phyloP scores from a whole-genome alignment of 257 asterid genomes.

The Schizonepeta tenuifolia region DNA sequence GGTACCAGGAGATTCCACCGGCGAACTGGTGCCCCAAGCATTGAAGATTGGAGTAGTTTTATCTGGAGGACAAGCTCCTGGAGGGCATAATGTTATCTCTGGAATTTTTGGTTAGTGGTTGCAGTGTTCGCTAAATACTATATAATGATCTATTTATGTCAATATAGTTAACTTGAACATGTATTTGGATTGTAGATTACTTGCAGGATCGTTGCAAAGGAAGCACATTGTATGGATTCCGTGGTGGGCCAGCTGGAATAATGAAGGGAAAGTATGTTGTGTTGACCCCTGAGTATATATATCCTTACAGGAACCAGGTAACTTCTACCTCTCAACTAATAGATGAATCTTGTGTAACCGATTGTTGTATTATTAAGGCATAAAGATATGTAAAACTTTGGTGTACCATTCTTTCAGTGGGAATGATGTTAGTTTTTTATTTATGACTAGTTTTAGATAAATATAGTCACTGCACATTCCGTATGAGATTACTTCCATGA shows the following conservation, averaged over 20 bases:
- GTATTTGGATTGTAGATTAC: slow-evolving; percentile 61
- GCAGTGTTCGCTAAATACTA: background rate
- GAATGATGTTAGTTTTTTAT: slow-evolving; percentile 1
- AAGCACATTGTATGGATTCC: slow-evolving; percentile 89
- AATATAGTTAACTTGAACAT: background rate
- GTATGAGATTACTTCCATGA: slow-evolving; percentile 9
- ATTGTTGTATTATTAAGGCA: background rate
- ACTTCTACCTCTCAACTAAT: slow-evolving; percentile 1
- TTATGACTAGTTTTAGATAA: background rate
- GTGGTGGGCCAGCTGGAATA: slow-evolving; percentile 98
- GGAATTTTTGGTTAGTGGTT: slow-evolving; percentile 80
- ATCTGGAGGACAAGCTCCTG: slow-evolving; percentile 99
- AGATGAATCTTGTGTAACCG: background rate
- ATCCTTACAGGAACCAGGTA: slow-evolving; percentile 98
- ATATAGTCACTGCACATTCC: background rate
- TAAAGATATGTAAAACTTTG: background rate
- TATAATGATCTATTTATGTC: background rate
- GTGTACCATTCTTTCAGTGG: background rate
- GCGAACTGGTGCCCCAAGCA: slow-evolving; percentile 34
- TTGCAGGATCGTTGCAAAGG: slow-evolving; percentile 91
- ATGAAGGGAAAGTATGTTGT: slow-evolving; percentile 85
- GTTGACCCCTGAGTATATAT: slow-evolving; percentile 79
- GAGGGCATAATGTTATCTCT: slow-evolving; percentile 97
- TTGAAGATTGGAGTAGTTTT: slow-evolving; percentile 93
- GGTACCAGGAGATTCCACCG: slow-evolving; percentile 61